Percentiles rank a stretch among this genome's conserved stretches.
These are phyloP conservation scores for Thuidium tamariscinum DNA, from an alignment of 225 moss, liverwort and hornwort genomes.

Conservation along the genomic window DNA sequence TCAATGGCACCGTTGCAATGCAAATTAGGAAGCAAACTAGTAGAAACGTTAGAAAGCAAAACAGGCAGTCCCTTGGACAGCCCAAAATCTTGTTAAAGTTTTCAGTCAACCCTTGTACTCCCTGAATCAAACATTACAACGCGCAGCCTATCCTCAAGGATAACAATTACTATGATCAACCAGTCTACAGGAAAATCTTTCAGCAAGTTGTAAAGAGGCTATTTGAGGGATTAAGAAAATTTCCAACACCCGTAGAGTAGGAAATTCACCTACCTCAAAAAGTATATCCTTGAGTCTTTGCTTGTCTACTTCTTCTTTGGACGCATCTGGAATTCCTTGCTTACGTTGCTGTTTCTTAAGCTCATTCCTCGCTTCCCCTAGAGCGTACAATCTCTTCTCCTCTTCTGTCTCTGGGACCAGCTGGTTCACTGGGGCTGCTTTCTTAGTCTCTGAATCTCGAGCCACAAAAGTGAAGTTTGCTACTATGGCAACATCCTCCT, in stretches of 20 bases:
- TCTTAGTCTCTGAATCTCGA: constrained; percentile 61
- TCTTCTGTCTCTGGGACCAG: constrained; percentile 49
- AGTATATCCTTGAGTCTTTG: constrained; percentile 56
- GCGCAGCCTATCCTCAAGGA: neutral
- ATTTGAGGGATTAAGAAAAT: neutral
- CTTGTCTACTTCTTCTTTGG: constrained; percentile 37
- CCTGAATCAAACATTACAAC: neutral
- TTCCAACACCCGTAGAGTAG: neutral
- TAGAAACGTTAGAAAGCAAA: neutral
- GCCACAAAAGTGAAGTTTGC: constrained; percentile 98
- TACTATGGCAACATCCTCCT: constrained; percentile 48
- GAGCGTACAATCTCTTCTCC: constrained; percentile 47
- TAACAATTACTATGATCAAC: neutral
- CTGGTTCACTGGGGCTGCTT: constrained; percentile 65
- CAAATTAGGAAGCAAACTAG: neutral
- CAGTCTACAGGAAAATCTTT: neutral
- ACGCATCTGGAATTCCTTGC: constrained; percentile 18
- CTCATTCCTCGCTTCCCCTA: constrained; percentile 54
- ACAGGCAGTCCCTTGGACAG: neutral
- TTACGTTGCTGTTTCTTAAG: constrained; percentile 34
- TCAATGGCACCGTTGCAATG: neutral
- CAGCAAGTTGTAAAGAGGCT: neutral
- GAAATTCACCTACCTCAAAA: constrained; percentile 15
- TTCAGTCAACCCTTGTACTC: neutral
- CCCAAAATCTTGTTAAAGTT: neutral